These are phyloP conservation scores for Ceratocystis cacaofunesta DNA, from an alignment of 2,329 filamentous ascomycete genomes.

Conservation along the genomic window DNA sequence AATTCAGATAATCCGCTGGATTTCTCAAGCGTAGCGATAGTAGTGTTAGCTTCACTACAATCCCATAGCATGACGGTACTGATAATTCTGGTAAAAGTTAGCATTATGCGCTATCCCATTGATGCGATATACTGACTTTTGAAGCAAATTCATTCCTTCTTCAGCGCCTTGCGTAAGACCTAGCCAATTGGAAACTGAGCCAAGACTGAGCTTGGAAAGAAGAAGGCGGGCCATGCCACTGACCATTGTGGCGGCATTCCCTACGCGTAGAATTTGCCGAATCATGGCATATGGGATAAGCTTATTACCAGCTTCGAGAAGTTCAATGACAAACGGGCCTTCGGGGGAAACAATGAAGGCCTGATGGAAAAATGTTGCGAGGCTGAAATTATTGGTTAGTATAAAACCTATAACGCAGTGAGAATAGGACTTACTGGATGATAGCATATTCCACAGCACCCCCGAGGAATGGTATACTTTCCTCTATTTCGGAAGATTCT, in stretches of 20 bases:
- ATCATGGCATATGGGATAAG: conserved; percentile 58
- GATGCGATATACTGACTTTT: conserved; percentile 29
- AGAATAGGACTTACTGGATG: conserved; percentile 42
- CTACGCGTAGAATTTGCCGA: conserved; percentile 57
- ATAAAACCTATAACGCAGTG: neutral
- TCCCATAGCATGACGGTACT: conserved; percentile 61
- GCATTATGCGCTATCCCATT: neutral
- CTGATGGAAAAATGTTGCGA: conserved; percentile 61
- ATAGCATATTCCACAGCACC: conserved; percentile 52
- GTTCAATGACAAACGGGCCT: conserved; percentile 56
- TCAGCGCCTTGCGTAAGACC: conserved; percentile 55
- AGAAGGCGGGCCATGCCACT: conserved; percentile 57
- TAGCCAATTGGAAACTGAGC: conserved; percentile 63
- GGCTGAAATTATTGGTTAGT: conserved; percentile 27
- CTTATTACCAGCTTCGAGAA: conserved; percentile 54
- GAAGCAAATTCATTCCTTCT: conserved; percentile 68
- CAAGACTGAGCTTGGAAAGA: conserved; percentile 63
- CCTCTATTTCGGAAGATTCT: conserved; percentile 46
- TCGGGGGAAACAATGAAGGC: conserved; percentile 59
- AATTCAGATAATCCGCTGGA: conserved; percentile 37
- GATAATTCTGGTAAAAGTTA: conserved; percentile 42
- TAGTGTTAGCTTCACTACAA: conserved; percentile 51
- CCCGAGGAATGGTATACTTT: conserved; percentile 45
- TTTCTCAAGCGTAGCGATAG: conserved; percentile 49
- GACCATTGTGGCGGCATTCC: conserved; percentile 72